Percentiles rank a stretch among this genome's conserved stretches.
These are phyloP conservation scores for Gorgonomyces haynaldii DNA, from an alignment of 192 early-diverging fungal genomes.

Conservation along the genomic window DNA sequence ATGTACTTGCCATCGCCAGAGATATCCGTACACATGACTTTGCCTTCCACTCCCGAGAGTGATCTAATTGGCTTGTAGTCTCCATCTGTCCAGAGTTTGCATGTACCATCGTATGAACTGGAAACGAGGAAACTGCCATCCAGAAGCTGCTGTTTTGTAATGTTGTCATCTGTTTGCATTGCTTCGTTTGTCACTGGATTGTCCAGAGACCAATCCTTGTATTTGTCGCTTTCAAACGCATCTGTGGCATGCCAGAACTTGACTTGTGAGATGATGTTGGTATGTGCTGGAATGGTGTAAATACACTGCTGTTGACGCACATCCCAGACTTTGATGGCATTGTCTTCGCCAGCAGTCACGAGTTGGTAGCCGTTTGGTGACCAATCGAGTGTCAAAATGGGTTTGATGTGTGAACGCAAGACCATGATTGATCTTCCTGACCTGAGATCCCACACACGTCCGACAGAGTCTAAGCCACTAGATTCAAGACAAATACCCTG, in stretches of 20 bases:
- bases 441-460: slow-evolving; percentile 90
- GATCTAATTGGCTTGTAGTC: slow-evolving; percentile 86
- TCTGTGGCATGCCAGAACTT: slow-evolving; percentile 36
- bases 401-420: slow-evolving; percentile 83
- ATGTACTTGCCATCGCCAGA: slow-evolving; percentile 68
- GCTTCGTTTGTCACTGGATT: slow-evolving; percentile 8
- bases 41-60: slow-evolving; percentile 77
- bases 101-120: slow-evolving; percentile 76
- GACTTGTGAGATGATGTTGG: slow-evolving; percentile 76
- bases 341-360: slow-evolving; percentile 85
- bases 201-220: slow-evolving; percentile 29
- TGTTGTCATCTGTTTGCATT: slow-evolving; percentile 24
- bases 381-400: slow-evolving; percentile 82
- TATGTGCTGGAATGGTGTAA: slow-evolving; percentile 86
- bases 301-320: slow-evolving; percentile 62
- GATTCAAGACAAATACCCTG: slow-evolving; percentile 45
- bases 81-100: slow-evolving; percentile 88
- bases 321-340: slow-evolving; percentile 87
- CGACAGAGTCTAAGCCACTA: slow-evolving; percentile 84
- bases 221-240: slow-evolving; percentile 17
- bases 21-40: slow-evolving; percentile 82
- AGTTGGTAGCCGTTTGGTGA: slow-evolving; percentile 85
- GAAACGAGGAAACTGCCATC: slow-evolving; percentile 71
- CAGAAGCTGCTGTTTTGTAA: slow-evolving; percentile 26
- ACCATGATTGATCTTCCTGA: slow-evolving; percentile 80